These are phyloP conservation scores for Carnegiea gigantea DNA, from an alignment of 179 eudicot genomes.

Conservation along the genomic window DNA sequence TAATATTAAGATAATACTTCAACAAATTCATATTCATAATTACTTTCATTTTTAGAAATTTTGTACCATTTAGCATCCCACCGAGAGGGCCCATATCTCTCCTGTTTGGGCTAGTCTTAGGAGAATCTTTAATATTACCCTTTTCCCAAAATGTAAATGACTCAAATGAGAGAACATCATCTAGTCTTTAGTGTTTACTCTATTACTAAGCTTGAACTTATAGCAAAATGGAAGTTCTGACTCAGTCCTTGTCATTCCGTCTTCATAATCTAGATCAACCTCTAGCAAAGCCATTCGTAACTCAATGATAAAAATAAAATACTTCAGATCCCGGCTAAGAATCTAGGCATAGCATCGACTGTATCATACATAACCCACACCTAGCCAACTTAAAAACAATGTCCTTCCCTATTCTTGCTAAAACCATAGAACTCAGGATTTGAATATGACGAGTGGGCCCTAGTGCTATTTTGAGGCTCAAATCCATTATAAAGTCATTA, in stretches of 20 bases:
- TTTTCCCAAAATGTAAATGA: constrained; percentile 31
- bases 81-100: too few species aligned
- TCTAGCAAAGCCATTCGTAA: constrained; percentile 73
- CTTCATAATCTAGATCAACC: constrained; percentile 50
- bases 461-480: constrained; percentile 18
- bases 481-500: constrained; percentile 17
- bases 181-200: constrained; percentile 36
- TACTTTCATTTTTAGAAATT: too few species aligned
- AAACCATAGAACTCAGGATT: constrained; percentile 72
- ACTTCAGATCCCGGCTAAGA: constrained; percentile 55
- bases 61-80: too few species aligned
- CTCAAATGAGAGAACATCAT: constrained; percentile 67
- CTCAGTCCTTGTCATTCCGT: constrained; percentile 44
- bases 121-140: constrained; percentile 29
- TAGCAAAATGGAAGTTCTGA: constrained; percentile 59
- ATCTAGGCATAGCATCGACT: constrained; percentile 83
- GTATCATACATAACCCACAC: constrained; percentile 79
- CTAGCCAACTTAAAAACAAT: constrained; percentile 55
- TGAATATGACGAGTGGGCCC: constrained; percentile 38
- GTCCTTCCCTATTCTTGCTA: constrained; percentile 42
- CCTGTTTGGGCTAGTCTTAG: constrained; percentile 50
- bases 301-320: constrained; percentile 40
- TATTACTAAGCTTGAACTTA: constrained; percentile 44
- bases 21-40: too few species aligned
- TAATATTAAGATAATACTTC: too few species aligned